Evolutionary conservation across 225 moss, liverwort and hornwort species (phyloP).

Genomic region (Pseudoscleropodium purum): DNA sequence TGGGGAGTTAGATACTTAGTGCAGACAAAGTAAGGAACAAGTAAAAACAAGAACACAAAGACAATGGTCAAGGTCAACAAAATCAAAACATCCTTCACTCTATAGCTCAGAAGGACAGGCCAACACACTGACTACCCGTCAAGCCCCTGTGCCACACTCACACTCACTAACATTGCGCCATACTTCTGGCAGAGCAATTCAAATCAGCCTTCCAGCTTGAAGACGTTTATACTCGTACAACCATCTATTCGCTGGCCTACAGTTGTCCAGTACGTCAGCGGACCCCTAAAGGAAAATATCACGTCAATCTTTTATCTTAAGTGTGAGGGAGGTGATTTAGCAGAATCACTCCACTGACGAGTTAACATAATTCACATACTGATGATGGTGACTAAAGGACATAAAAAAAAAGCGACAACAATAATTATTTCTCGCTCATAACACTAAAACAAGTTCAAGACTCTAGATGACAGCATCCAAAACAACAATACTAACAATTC

Average conservation of each 20-base stretch:
- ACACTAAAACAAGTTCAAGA: neutral
- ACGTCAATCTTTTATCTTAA: neutral
- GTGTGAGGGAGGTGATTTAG: neutral
- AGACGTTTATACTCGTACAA: neutral
- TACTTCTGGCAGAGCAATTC: neutral
- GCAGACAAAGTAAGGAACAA: neutral
- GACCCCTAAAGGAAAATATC: neutral
- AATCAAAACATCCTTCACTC: neutral
- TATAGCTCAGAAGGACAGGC: neutral
- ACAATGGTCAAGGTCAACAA: neutral
- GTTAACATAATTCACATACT: neutral
- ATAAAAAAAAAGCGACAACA: neutral
- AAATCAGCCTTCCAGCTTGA: neutral
- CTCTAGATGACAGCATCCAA: neutral
- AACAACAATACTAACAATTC: neutral
- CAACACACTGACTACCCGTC: neutral
- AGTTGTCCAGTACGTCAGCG: neutral
- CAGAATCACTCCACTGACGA: neutral
- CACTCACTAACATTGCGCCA: neutral
- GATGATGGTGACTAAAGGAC: neutral
- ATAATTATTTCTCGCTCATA: neutral
- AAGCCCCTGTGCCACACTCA: neutral
- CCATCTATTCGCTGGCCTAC: neutral
- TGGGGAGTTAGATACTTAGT: neutral
- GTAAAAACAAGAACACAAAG: neutral